Conservation (phyloP, 2,329 filamentous ascomycete genomes). For the Dendryphion nanum region DNA sequence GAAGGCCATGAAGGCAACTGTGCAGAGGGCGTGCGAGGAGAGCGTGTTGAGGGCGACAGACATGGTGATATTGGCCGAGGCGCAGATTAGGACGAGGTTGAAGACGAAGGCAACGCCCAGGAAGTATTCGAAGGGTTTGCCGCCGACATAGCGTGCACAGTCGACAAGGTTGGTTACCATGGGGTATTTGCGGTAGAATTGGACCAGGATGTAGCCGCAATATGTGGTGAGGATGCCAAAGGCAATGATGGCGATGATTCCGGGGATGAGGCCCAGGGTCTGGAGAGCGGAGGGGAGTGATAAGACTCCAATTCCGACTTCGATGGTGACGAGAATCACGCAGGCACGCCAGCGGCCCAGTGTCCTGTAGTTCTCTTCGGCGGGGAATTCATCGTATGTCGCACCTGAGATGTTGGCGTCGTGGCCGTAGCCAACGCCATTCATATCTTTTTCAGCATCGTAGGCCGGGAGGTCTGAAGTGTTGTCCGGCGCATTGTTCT, state of each 20-base stretch:
- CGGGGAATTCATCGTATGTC: conserved; percentile 1
- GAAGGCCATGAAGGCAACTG: conserved; percentile 62
- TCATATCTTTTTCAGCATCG: neutral
- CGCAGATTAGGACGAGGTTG: conserved; percentile 27
- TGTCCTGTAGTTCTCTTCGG: conserved; percentile 22
- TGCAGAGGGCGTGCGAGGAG: conserved; percentile 61
- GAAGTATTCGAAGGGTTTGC: conserved; percentile 25
- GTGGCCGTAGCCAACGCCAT: neutral
- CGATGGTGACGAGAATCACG: conserved; percentile 30
- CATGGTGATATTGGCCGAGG: conserved; percentile 27
- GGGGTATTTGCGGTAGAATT: conserved; percentile 25
- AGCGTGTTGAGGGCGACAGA: conserved; percentile 65
- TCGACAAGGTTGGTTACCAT: conserved; percentile 31
- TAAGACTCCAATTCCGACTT: conserved; percentile 28
- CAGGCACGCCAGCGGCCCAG: conserved; percentile 28
- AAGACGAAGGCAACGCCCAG: conserved; percentile 24
- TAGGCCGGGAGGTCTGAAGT: too few relatives aligned
- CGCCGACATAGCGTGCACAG: conserved; percentile 25
- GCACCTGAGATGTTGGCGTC: too few relatives aligned
- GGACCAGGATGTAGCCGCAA: conserved; percentile 25
- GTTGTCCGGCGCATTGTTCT: too few relatives aligned
- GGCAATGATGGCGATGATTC: conserved; percentile 30
- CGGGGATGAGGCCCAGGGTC: conserved; percentile 27
- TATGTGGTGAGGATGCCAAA: conserved; percentile 25
- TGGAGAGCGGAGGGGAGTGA: conserved; percentile 26